These are phyloP conservation scores for Phtheirospermum japonicum DNA, from an alignment of 257 asterid species.

Conservation along the genomic window DNA sequence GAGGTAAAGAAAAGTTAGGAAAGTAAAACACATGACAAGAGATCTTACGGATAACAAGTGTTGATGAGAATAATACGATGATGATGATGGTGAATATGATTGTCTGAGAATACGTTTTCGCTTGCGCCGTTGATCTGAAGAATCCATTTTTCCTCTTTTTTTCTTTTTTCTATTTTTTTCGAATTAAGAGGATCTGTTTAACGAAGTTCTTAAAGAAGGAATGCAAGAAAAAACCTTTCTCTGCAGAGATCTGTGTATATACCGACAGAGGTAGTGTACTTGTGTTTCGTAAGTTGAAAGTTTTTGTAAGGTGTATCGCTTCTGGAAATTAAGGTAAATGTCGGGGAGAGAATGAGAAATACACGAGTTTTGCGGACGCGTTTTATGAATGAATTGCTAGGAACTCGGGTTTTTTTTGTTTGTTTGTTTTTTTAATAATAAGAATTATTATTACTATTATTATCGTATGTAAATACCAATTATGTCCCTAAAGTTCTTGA, in stretches of 20 bases:
- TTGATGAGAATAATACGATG: conserved; percentile 12
- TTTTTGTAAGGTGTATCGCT: conserved; percentile 22
- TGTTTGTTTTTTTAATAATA: no score
- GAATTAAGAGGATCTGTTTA: not conserved
- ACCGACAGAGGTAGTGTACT: conserved; percentile 41
- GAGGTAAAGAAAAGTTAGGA: conserved; percentile 45
- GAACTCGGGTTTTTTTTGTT: no score
- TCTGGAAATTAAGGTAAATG: conserved; percentile 17
- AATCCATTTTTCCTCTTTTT: conserved; percentile 44
- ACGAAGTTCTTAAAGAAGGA: conserved; percentile 11
- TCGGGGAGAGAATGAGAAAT: no score
- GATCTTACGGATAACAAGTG: conserved; percentile 44
- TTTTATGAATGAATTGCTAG: no score
- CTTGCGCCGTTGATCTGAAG: conserved; percentile 76
- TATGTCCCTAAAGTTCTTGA: no score
- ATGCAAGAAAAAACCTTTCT: conserved; percentile 5
- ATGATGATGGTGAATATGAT: conserved; percentile 28
- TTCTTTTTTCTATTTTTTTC: not conserved
- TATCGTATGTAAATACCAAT: no score
- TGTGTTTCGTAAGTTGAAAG: not conserved
- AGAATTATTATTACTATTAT: no score
- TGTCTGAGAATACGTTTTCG: conserved; percentile 56
- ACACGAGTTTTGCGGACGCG: no score
- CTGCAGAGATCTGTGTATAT: conserved; percentile 35
- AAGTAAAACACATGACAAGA: conserved; percentile 42